A percentile compares a stretch with the other conserved stretches of the same genome.
phyloP scores from a whole-genome alignment of 768 basidiomycete genomes.

The Psilocybe azurescens region DNA sequence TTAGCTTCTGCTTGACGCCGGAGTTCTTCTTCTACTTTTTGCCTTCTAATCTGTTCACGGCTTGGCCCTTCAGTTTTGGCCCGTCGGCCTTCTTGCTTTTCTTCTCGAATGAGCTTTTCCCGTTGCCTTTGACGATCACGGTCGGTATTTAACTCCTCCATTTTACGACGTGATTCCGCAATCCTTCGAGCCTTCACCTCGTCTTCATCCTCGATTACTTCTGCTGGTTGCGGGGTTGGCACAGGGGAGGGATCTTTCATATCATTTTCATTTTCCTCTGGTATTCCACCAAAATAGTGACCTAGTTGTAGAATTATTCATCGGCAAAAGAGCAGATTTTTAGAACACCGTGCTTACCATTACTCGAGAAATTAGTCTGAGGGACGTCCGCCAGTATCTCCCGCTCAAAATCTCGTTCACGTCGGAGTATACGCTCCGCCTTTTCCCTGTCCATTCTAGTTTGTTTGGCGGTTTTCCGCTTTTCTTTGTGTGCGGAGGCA shows the following conservation, averaged over 20 bases:
- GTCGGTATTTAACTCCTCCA: conserved; percentile 28
- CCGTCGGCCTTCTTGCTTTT: conserved; percentile 54
- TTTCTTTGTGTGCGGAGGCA: conserved; percentile 39
- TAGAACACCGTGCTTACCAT: conserved; percentile 15
- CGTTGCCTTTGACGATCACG: conserved; percentile 23
- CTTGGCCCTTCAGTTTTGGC: conserved; percentile 41
- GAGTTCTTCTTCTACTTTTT: conserved; percentile 35
- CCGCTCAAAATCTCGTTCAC: conserved; percentile 41
- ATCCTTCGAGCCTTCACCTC: conserved; percentile 12
- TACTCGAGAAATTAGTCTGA: conserved; percentile 21
- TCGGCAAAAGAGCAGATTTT: background rate
- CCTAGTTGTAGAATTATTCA: background rate
- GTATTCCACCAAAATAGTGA: conserved; percentile 16
- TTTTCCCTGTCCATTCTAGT: conserved; percentile 43
- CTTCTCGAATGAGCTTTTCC: conserved; percentile 21
- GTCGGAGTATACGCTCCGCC: conserved; percentile 25
- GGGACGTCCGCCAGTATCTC: conserved; percentile 45
- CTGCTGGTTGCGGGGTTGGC: conserved; percentile 7
- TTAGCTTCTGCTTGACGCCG: conserved; percentile 34
- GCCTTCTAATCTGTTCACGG: conserved; percentile 48
- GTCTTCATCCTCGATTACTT: conserved; percentile 26
- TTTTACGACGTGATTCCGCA: conserved; percentile 25
- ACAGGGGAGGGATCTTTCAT: background rate
- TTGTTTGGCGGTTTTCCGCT: conserved; percentile 47
- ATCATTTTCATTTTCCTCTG: conserved; percentile 32